phyloP scores from a whole-genome alignment of 169 alveolate species.

The Cryptosporidium parvum region DNA sequence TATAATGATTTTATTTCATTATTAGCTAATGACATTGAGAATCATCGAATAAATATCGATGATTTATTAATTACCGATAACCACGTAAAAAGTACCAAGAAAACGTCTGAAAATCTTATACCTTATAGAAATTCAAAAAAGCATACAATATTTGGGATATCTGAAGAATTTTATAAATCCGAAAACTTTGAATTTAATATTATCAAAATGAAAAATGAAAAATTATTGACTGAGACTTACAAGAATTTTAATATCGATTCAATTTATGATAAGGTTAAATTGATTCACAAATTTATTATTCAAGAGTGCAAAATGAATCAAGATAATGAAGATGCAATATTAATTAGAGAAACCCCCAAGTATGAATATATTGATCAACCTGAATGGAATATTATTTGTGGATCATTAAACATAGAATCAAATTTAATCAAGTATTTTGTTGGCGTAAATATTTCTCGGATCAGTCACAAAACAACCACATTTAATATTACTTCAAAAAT shows the following conservation, averaged over 20 bases:
- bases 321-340: neutral
- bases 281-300: slow-evolving; percentile 23
- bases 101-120: neutral
- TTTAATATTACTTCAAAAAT: slow-evolving; percentile 34
- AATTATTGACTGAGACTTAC: neutral
- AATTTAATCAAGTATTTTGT: slow-evolving; percentile 10
- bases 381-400: slow-evolving; percentile 19
- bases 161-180: neutral
- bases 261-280: slow-evolving; percentile 24
- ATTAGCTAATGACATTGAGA: slow-evolving; percentile 17
- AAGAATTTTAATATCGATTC: neutral
- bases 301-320: slow-evolving; percentile 11
- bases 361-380: slow-evolving; percentile 55
- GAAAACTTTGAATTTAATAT: neutral
- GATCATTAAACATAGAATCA: slow-evolving; percentile 7
- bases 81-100: neutral
- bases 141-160: neutral
- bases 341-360: slow-evolving; percentile 12
- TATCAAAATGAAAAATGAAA: neutral
- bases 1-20: slow-evolving; percentile 39
- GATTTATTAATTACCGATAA: slow-evolving; percentile 19
- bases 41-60: slow-evolving; percentile 22
- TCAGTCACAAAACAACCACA: slow-evolving; percentile 6
- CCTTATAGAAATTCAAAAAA: neutral
- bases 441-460: slow-evolving; percentile 12